These are phyloP conservation scores for Anthracocystis setariae DNA, from an alignment of 1,284 basidiomycete genomes.

Conservation along the genomic window DNA sequence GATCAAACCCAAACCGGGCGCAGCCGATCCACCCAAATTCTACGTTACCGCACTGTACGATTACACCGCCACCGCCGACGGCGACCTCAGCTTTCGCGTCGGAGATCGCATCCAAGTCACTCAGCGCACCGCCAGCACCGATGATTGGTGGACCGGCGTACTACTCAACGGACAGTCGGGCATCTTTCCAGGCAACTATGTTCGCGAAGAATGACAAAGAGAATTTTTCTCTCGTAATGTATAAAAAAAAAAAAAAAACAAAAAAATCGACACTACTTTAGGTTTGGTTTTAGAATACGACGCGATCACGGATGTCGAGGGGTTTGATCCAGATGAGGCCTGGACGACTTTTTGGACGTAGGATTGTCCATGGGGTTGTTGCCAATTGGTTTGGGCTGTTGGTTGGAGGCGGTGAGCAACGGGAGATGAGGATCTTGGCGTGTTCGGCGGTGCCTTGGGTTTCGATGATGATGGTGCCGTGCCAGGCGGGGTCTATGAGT, in stretches of 20 bases:
- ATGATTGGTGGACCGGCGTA: slow-evolving; percentile 98
- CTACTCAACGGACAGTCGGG: slow-evolving; percentile 81
- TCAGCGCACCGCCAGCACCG: slow-evolving; percentile 81
- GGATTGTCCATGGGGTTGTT: slow-evolving; percentile 56
- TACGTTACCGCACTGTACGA: slow-evolving; percentile 96
- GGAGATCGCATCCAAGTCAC: slow-evolving; percentile 96
- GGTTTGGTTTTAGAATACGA: slow-evolving; percentile 46
- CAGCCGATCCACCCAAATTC: slow-evolving; percentile 71
- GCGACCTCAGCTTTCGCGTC: slow-evolving; percentile 87
- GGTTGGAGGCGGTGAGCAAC: too few species aligned
- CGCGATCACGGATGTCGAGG: slow-evolving; percentile 46
- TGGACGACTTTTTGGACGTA: slow-evolving; percentile 55
- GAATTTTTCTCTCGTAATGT: too few species aligned
- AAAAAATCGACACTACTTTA: too few species aligned
- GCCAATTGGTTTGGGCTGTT: slow-evolving; percentile 33
- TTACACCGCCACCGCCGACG: slow-evolving; percentile 81
- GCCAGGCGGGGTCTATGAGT: slow-evolving; percentile 52
- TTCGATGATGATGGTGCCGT: slow-evolving; percentile 59
- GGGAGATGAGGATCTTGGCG: slow-evolving; percentile 55
- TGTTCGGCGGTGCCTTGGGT: slow-evolving; percentile 65
- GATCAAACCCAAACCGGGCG: slow-evolving; percentile 79
- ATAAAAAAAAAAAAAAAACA: too few species aligned
- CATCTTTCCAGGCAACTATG: slow-evolving; percentile 82
- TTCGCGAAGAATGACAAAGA: slow-evolving; percentile 40
- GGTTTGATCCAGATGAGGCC: slow-evolving; percentile 61